Evolutionary conservation across 371 early-diverging fungal species (phyloP), one percentile per base, ranked within the genome.

Genomic region (Nematocida major): DNA sequence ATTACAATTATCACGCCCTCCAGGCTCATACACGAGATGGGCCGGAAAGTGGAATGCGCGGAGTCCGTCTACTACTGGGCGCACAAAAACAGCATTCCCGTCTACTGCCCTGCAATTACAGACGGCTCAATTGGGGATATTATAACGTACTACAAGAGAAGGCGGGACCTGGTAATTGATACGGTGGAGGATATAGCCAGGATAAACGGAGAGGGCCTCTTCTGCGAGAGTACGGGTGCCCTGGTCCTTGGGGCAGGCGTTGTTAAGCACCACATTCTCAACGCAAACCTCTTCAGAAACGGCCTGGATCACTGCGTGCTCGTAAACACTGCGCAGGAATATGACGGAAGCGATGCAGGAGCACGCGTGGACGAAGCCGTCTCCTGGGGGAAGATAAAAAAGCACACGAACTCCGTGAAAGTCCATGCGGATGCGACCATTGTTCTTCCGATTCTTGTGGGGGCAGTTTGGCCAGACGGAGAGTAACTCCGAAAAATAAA

Each of bases 71-170:
- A 94, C 82, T 96, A 96, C 81, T 96, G 97, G 98, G 90, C 90
- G 1, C 82, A 79, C 81, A 43, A 86, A 90, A 95, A 99, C 83
- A 84, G 93, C 79, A 97, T 99, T 66, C 95, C 95, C 0, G 93
- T 97, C 1, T 99, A 90, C 84, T 95, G 94, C 80, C 98, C 98
- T 0, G 97, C 97, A 2, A 82, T 99, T 43, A 96, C 96, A 0
- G 99, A 99, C 83, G 97, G 97, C 5, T 93, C 94, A 1, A 85
- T 99, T 39, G 98, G 98, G 36, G 97, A 97, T 85, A 95, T 99
- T 92, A 88, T 99, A 67, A 95, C 89, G 84, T 83, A 80, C 67
- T 83, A 78, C 67, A 76, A 67, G 7, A 89, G 88, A 79, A 93
- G 90, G 81, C 92, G 92, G n/a, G 91, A 92, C 0, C 85, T 99